phyloP scores from a whole-genome alignment of 192 early-diverging fungal species.

The Coemansia sp. region DNA sequence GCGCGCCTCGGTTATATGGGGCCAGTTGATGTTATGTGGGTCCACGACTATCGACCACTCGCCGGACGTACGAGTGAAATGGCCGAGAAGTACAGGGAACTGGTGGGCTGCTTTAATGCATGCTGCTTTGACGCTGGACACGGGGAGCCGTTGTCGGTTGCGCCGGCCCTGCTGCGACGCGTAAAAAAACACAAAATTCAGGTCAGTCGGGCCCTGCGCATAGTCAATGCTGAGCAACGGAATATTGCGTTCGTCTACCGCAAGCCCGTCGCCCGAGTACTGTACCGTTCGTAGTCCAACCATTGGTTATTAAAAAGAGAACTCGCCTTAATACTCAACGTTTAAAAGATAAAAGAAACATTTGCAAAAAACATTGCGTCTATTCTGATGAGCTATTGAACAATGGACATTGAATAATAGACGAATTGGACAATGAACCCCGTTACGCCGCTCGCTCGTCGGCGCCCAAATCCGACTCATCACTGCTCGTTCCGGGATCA shows the following conservation, averaged over 20 bases:
- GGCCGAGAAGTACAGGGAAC: conserved; percentile 34
- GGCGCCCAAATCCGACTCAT: conserved; percentile 11
- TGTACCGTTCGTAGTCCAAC: not conserved
- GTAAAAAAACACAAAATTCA: conserved; percentile 44
- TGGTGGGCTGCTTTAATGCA: conserved; percentile 15
- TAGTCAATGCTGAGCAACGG: conserved; percentile 34
- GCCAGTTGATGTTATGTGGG: conserved; percentile 34
- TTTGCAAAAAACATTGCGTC: too few relatives aligned
- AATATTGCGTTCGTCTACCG: conserved; percentile 6
- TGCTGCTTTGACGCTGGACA: conserved; percentile 8
- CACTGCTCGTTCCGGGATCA: conserved; percentile 43
- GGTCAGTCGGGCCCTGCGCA: conserved; percentile 34
- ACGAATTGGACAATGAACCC: too few relatives aligned
- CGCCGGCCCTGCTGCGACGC: conserved; percentile 7
- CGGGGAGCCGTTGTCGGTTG: not conserved
- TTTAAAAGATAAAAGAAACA: not conserved
- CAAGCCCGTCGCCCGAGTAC: not conserved
- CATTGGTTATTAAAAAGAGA: not conserved
- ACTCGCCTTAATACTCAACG: not conserved
- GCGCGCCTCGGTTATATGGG: conserved; percentile 19
- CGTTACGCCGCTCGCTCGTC: not conserved
- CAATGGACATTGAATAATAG: too few relatives aligned
- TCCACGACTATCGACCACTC: conserved; percentile 24
- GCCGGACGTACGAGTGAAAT: not conserved
- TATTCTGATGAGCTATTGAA: too few relatives aligned